These are phyloP conservation scores for Paraleonurus japonicus DNA, from an alignment of 257 asterid species.

Conservation along the genomic window DNA sequence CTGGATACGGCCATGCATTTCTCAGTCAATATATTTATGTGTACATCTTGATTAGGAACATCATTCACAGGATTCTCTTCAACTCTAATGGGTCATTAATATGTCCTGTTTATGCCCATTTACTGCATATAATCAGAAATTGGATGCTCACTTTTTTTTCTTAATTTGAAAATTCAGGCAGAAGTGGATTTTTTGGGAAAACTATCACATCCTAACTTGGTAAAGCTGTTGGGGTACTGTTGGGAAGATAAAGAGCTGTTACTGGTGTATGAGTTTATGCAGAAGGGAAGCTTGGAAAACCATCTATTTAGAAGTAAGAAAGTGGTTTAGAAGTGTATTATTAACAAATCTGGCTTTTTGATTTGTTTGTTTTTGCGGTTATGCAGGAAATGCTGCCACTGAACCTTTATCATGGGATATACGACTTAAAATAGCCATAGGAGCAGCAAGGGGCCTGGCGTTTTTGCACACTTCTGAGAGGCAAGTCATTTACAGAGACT, in stretches of 20 bases:
- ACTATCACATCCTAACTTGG: constrained; percentile 56
- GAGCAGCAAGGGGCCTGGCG: constrained; percentile 51
- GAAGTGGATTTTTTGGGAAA: constrained; percentile 54
- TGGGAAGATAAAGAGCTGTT: constrained; percentile 47
- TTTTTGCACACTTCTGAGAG: constrained; percentile 46
- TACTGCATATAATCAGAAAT: not conserved
- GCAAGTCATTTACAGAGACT: constrained; percentile 49
- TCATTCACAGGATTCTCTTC: not conserved
- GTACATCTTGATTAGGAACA: not conserved
- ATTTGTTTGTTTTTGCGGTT: not conserved
- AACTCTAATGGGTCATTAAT: not conserved
- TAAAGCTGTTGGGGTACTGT: constrained; percentile 59
- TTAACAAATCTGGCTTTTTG: constrained; percentile 1
- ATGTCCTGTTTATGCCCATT: not conserved
- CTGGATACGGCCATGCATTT: not conserved
- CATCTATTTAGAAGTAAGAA: constrained; percentile 55
- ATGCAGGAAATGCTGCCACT: constrained; percentile 34
- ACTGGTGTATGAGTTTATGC: constrained; percentile 54
- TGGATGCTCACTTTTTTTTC: constrained; percentile 13
- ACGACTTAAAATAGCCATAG: constrained; percentile 47
- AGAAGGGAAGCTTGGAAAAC: constrained; percentile 52
- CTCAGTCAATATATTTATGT: not conserved
- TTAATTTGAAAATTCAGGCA: constrained; percentile 35
- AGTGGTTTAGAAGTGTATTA: not conserved
- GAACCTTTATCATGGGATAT: constrained; percentile 48